Evolutionary conservation across 2,329 filamentous ascomycete species (phyloP), one percentile per base, ranked within the genome.

Genomic region (Xylaria sp.): DNA sequence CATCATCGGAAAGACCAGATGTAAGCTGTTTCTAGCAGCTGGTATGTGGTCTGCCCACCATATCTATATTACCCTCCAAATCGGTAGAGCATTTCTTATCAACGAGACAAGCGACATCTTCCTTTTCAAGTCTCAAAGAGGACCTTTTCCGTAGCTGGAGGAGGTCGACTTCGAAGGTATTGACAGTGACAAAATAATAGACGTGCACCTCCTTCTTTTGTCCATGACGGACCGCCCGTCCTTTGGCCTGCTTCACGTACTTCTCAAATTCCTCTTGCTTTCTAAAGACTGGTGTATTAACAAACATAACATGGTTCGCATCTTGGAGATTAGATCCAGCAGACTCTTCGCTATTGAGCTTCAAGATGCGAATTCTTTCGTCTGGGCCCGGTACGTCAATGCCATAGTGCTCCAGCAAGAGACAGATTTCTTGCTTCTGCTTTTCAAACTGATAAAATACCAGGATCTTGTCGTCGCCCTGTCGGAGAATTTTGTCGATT

Each of bases 291-390:
- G 77, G 74, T 0, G 81, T 79, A 5, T 74, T 78, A 0, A 77
- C 74, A 58, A 83, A 82, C 47, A 84, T 75, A 55, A 83, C 73
- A 60, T 83, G 81, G 61, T 80, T 82, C 0, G 81, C 81, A 25
- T 77, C 73, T 11, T 78, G 78, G 13, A 82, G 72, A 65, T 83
- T 83, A 27, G 76, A 78, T 0, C 82, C 82, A 0, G 82, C 79
- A 2, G 80, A 78, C 33, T 80, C 77, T 3, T 76, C 72, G 9
- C 76, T 76, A 71, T 78, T 79, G 38, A 82, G 75, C 36, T 77
- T 77, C 57, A 83, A 75, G 4, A 83, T 67, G 20, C 81, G 73
- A 1, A 82, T 54, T 49, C 55, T 47, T 5, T 61, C 15, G 10
- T 22, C 17, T 38, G 59, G 13, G 53, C 57, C 1, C 20, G 7